Evolutionary conservation across 2,329 filamentous ascomycete genomes (phyloP), one percentile per base, ranked within the genome.

Genomic region (Penicillium sp.): DNA sequence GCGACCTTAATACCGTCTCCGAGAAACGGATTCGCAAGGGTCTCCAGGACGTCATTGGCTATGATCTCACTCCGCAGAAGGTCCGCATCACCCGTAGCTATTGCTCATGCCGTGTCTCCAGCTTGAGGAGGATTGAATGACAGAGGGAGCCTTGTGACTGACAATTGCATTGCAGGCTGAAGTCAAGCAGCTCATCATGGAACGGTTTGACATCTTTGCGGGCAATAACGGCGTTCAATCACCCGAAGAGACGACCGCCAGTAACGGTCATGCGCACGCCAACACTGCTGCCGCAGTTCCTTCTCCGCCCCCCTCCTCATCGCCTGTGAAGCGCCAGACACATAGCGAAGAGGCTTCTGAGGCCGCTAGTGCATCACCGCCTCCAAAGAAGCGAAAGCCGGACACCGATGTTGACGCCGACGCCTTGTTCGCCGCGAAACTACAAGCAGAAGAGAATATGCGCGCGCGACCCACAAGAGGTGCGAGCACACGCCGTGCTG

Each of bases 361-460:
- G 48, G 69, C 71, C 11, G 67, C 71, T 40, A 75, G 72, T 58
- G 71, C 70, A 54, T 70, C 73, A 4, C 75, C 77, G 6, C 81
- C 80, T 4, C 74, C 79, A 65, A 91, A 92, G 79, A 89, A 89
- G 76, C 80, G 78, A 68, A 84, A 83, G 69, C 77, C 81, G 59
- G 88, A 88, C 73, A 84, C 85, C 46, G 84, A 86, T 30, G 80
- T 85, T 67, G 92, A 96, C 65, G 89, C 91, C 35, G 95, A 99
- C 77, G 95, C 94, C 37, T 87, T 90, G 48, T 86, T 94, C 63
- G 95, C 95, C 0, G 93, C 93, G 16, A 87, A 90, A 75, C 83
- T 99, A 38, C 95, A 99, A 78, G 94, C 93, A 0, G 91, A 98
- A 76, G 92, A 97, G 79, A 96, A 98, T 76, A 84, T 87, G 67